Base-by-base conservation (phyloP, 148 eudicot species). In the Euryodendron excelsum region DNA sequence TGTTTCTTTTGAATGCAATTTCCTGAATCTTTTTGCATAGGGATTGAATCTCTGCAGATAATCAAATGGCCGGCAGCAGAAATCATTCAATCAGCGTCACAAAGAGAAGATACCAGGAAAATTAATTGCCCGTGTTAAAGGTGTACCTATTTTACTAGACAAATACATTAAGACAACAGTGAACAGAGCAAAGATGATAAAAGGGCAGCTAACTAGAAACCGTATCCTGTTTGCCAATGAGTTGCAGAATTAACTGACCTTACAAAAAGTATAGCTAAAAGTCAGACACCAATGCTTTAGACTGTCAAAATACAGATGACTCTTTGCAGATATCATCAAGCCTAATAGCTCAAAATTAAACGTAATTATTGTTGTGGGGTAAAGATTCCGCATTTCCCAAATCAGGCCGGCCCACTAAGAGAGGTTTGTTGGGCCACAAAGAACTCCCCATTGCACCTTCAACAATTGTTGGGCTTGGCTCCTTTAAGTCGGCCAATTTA, bases 1-100 rank as follows among this genome's bases (percentile, higher is more conserved):
- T 58, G 80, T 68, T 74, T 79, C 75, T 89, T 86, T 87, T 25
- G 75, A 74, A 61, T 82, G 81, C 78, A 78, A 73, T 82, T 78
- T 83, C 74, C 89, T 82, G 28, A 52, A 82, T 75, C 85, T 84
- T 77, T 83, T 80, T 70, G 73, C 3, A 33, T 77, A 78, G 21
- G 70, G 76, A 78, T 47, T 82, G 68, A 55, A 83, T 71, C 83
- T 82, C 92, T 89, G 84, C 74, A 66, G 30, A 77, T 20, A 59
- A 79, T 55, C 74, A 36, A n/a, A 34, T 28, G 20, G 60, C 21
- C n/a, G 14, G 9, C 18, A 36, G 23, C 13, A 58, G 44, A 41
- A 67, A 59, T 41, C 69, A 69, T 50, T 69, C 25, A 78, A 47
- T 37, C 39, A 78, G 5, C 20, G 39, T 72, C 30, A n/a, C 3